A percentile compares a stretch with the other conserved stretches of the same genome.
Conservation (phyloP, 768 basidiomycete species). For the Arthromyces matolae region DNA sequence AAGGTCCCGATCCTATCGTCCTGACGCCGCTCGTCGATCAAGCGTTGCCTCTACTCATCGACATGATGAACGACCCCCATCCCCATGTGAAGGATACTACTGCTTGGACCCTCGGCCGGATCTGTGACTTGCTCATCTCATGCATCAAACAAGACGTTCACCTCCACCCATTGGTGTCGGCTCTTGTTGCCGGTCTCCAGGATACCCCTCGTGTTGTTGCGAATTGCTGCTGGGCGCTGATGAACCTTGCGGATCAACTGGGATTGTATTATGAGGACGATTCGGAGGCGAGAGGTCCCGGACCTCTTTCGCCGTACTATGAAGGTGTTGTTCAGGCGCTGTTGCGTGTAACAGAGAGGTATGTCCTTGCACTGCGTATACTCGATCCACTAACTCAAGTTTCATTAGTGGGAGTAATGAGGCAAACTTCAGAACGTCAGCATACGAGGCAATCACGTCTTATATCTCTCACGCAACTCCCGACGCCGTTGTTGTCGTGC, state of each 20-base stretch:
- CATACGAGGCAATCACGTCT: constrained; percentile 92
- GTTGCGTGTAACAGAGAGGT: constrained; percentile 86
- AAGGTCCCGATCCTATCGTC: constrained; percentile 87
- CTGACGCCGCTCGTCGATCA: constrained; percentile 90
- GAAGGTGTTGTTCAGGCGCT: constrained; percentile 83
- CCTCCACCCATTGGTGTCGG: constrained; percentile 76
- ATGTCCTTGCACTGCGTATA: not conserved
- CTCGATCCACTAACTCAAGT: constrained; percentile 11
- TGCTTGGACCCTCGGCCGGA: constrained; percentile 95
- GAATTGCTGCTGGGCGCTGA: constrained; percentile 95
- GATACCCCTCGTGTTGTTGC: constrained; percentile 84
- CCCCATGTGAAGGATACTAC: constrained; percentile 92
- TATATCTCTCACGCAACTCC: constrained; percentile 77
- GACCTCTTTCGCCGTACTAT: constrained; percentile 84
- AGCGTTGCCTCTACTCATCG: constrained; percentile 89
- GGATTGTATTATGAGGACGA: constrained; percentile 63
- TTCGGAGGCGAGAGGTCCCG: constrained; percentile 44
- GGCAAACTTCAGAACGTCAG: constrained; percentile 88
- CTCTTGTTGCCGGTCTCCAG: constrained; percentile 75
- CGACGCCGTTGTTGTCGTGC: constrained; percentile 78
- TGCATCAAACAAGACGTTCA: constrained; percentile 89
- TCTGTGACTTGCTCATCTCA: constrained; percentile 84
- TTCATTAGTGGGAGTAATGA: constrained; percentile 71
- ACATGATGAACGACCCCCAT: constrained; percentile 89
- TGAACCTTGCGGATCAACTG: constrained; percentile 92